Percentiles rank a stretch among this genome's conserved stretches.
Conservation (phyloP, 2,329 filamentous ascomycete species). For the Fusarium burgessii region DNA sequence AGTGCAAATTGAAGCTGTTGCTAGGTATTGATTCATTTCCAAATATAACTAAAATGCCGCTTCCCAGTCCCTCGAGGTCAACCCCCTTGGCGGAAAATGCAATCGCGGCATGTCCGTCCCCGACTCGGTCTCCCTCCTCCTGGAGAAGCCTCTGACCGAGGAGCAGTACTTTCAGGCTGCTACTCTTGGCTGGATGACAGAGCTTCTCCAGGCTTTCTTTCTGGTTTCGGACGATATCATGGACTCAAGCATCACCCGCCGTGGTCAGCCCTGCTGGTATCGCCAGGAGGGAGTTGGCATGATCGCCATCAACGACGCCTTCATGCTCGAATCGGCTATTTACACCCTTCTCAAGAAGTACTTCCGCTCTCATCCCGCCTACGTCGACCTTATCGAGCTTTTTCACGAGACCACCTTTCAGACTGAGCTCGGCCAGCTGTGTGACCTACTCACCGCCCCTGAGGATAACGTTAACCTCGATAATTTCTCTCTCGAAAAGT, state of each 20-base stretch:
- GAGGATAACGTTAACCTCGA: constrained; percentile 92
- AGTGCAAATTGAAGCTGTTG: constrained; percentile 9
- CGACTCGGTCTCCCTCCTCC: constrained; percentile 86
- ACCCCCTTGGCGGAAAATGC: constrained; percentile 94
- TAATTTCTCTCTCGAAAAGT: constrained; percentile 97
- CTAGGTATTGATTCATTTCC: background rate
- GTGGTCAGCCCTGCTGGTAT: constrained; percentile 97
- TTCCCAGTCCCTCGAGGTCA: constrained; percentile 76
- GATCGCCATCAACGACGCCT: constrained; percentile 98
- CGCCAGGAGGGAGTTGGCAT: constrained; percentile 88
- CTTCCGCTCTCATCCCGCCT: constrained; percentile 88
- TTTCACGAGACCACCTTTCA: constrained; percentile 96
- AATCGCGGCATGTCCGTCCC: constrained; percentile 99
- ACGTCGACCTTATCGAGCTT: constrained; percentile 92
- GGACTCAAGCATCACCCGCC: constrained; percentile 94
- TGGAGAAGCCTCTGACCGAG: constrained; percentile 75
- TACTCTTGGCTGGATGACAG: constrained; percentile 95
- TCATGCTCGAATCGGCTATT: constrained; percentile 93
- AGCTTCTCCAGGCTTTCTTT: constrained; percentile 99
- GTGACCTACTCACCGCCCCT: constrained; percentile 94
- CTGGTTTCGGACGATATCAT: constrained; percentile 99
- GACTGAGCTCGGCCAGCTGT: constrained; percentile 94
- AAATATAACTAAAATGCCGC: background rate
- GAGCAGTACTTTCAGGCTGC: constrained; percentile 91
- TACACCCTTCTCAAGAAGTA: constrained; percentile 93